Evolutionary conservation across 2,329 filamentous ascomycete species (phyloP).

Genomic region (Nannizziopsis arthrosporioides): DNA sequence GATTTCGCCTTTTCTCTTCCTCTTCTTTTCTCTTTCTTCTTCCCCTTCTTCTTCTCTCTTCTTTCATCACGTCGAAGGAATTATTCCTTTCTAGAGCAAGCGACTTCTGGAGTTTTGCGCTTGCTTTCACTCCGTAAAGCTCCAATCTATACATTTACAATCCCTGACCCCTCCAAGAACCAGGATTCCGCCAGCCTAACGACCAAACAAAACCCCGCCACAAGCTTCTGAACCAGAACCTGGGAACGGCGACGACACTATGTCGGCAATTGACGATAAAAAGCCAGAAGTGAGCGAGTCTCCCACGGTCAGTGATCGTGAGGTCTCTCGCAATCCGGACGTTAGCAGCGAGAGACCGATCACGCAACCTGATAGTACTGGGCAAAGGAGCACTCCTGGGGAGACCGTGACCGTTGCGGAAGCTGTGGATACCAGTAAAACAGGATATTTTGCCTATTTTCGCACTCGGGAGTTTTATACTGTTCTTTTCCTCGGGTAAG

Average conservation of each 20-base stretch:
- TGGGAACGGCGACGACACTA: background rate
- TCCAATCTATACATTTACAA: slow-evolving; percentile 23
- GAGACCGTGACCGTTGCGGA: slow-evolving; percentile 19
- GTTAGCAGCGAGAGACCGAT: too few relatives aligned
- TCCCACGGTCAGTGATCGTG: background rate
- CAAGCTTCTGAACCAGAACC: background rate
- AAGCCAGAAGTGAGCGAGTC: slow-evolving; percentile 1
- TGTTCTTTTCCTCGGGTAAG: slow-evolving; percentile 60
- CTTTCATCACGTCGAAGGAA: slow-evolving; percentile 5
- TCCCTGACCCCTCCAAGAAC: too few relatives aligned
- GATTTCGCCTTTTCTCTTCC: slow-evolving; percentile 5
- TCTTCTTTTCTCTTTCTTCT: slow-evolving; percentile 1
- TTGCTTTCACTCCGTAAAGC: slow-evolving; percentile 39
- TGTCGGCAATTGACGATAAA: slow-evolving; percentile 1
- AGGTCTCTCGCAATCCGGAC: background rate
- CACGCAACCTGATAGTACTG: background rate
- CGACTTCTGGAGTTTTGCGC: slow-evolving; percentile 50
- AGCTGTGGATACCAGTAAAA: slow-evolving; percentile 34
- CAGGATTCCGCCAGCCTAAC: background rate
- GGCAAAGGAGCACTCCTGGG: background rate
- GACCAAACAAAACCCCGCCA: background rate
- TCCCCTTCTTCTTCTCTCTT: slow-evolving; percentile 12
- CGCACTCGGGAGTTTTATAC: slow-evolving; percentile 79
- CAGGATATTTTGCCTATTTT: slow-evolving; percentile 56
- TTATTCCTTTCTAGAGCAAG: slow-evolving; percentile 21